phyloP scores from a whole-genome alignment of 1,139 yeast species.

The Citeromyces siamensis region DNA sequence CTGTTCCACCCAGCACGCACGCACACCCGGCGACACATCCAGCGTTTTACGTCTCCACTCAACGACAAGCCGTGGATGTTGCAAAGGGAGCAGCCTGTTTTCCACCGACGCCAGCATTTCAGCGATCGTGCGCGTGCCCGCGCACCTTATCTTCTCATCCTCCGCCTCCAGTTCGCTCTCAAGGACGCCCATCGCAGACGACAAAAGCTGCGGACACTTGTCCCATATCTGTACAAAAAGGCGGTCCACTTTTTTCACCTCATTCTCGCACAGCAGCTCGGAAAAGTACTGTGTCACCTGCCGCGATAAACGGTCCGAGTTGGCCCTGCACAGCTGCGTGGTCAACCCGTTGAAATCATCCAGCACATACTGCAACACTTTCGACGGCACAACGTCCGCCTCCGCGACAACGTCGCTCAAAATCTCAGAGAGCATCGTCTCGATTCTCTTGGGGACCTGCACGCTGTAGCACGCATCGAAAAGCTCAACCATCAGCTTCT shows the following conservation, averaged over 20 bases:
- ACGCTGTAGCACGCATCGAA: constrained; percentile 56
- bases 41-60: constrained; percentile 68
- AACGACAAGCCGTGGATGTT: constrained; percentile 50
- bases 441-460: constrained; percentile 31
- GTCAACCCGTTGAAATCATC: constrained; percentile 43
- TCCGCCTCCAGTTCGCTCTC: constrained; percentile 76
- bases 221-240: constrained; percentile 65
- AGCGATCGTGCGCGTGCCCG: constrained; percentile 71
- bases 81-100: constrained; percentile 43
- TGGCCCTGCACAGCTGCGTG: constrained; percentile 54
- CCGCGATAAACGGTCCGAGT: constrained; percentile 66
- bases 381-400: constrained; percentile 52
- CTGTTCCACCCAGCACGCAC: constrained; percentile 61
- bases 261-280: constrained; percentile 48
- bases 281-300: constrained; percentile 73
- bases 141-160: constrained; percentile 42
- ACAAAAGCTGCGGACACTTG: constrained; percentile 61
- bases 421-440: constrained; percentile 52
- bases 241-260: constrained; percentile 39
- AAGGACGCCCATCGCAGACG: constrained; percentile 66
- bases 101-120: constrained; percentile 38
- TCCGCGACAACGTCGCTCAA: constrained; percentile 72
- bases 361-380: constrained; percentile 50
- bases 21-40: constrained; percentile 53
- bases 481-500: constrained; percentile 35